These are phyloP conservation scores for Boletus subparvulus DNA, from an alignment of 768 basidiomycete species.

Conservation along the genomic window DNA sequence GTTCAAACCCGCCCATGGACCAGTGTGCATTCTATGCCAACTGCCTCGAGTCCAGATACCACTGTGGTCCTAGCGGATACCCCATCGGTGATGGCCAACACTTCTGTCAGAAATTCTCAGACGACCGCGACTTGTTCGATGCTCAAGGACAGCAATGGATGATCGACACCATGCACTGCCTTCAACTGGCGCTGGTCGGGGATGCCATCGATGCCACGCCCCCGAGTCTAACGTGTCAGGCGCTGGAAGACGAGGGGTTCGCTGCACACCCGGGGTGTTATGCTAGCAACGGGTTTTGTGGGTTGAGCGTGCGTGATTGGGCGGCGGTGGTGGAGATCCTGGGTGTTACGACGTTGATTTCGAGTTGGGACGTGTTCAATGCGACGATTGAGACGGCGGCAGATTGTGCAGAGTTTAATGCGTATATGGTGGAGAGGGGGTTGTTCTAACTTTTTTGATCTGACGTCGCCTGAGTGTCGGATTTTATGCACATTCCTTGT, in stretches of 20 bases:
- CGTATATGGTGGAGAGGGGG: conserved; percentile 9
- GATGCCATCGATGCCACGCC: conserved; percentile 28
- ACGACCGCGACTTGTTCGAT: conserved; percentile 30
- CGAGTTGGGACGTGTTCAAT: conserved; percentile 18
- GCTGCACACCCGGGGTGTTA: conserved; percentile 45
- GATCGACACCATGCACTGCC: conserved; percentile 45
- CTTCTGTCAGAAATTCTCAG: conserved; percentile 41
- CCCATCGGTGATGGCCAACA: conserved; percentile 43
- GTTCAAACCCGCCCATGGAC: conserved; percentile 34
- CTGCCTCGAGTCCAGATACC: conserved; percentile 45
- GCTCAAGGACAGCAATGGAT: conserved; percentile 42
- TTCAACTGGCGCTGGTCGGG: conserved; percentile 42
- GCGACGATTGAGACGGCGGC: conserved; percentile 3
- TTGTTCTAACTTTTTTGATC: conserved; percentile 3
- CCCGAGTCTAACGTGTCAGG: conserved; percentile 28
- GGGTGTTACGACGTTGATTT: conserved; percentile 10
- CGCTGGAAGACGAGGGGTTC: conserved; percentile 39
- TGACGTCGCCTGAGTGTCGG: too few relatives aligned
- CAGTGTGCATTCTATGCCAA: conserved; percentile 44
- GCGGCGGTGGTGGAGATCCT: conserved; percentile 36
- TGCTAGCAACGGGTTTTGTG: conserved; percentile 42
- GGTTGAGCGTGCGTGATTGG: conserved; percentile 38
- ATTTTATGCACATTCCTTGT: too few relatives aligned
- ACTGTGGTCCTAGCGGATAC: conserved; percentile 45
- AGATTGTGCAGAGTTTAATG: conserved; percentile 14